A percentile compares a stretch with the other conserved stretches of the same genome.
Conservation (phyloP, 2,329 filamentous ascomycete genomes). For the Sarocladium strictum region DNA sequence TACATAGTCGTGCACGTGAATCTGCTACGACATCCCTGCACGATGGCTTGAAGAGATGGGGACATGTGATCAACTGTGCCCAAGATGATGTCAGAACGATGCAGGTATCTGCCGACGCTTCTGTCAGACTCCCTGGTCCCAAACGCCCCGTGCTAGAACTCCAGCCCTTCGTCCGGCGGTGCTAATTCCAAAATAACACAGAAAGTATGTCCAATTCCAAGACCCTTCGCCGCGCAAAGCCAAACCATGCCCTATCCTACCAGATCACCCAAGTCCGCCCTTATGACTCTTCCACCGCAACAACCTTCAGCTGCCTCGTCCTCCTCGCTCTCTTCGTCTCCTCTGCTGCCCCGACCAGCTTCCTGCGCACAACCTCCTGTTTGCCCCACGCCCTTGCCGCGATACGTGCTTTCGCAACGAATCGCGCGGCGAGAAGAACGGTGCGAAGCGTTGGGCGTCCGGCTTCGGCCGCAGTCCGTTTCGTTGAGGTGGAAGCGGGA, state of each 20-base stretch:
- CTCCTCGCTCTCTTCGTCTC: slow-evolving; percentile 39
- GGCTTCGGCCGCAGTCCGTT: slow-evolving; percentile 7
- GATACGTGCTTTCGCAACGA: slow-evolving; percentile 45
- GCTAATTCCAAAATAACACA: background rate
- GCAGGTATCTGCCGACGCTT: slow-evolving; percentile 5
- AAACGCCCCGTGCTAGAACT: background rate
- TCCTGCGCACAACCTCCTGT: slow-evolving; percentile 44
- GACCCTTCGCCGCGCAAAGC: background rate
- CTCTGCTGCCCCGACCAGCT: slow-evolving; percentile 43
- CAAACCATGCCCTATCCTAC: background rate
- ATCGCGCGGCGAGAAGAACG: slow-evolving; percentile 42
- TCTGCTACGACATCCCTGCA: no score
- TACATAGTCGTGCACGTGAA: no score
- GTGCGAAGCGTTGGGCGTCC: slow-evolving; percentile 31
- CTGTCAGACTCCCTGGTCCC: background rate
- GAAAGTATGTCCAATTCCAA: background rate
- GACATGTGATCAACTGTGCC: background rate
- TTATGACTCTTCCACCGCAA: slow-evolving; percentile 29
- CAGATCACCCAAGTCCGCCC: background rate
- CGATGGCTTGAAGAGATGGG: background rate
- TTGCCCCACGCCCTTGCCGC: slow-evolving; percentile 42
- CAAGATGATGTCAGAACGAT: background rate
- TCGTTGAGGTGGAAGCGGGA: slow-evolving; percentile 17
- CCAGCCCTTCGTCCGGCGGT: background rate
- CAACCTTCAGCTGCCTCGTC: slow-evolving; percentile 33